A percentile compares a stretch with the other conserved stretches of the same genome.
Conservation (phyloP, 257 asterid genomes). For the Echium plantagineum region DNA sequence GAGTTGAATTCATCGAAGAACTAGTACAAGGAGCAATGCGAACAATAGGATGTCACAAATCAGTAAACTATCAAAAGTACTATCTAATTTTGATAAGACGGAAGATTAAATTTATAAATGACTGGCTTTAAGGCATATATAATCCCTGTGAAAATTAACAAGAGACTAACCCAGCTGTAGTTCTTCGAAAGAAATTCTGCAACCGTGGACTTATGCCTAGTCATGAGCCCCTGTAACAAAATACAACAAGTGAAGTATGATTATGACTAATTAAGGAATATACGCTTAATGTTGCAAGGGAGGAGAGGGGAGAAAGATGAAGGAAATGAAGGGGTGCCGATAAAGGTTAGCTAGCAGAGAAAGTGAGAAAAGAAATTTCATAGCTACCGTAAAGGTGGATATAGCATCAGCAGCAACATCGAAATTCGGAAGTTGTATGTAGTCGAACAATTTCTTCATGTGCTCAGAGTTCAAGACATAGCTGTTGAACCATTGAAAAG, state of each 20-base stretch:
- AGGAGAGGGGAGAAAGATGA: background rate
- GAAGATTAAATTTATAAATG: background rate
- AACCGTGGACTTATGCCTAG: constrained; percentile 87
- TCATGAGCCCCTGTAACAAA: constrained; percentile 62
- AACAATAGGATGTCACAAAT: constrained; percentile 3
- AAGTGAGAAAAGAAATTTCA: constrained; percentile 1
- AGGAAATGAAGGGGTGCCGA: background rate
- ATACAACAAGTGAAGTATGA: constrained; percentile 7
- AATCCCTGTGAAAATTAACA: background rate
- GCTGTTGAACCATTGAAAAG: constrained; percentile 19
- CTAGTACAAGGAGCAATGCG: constrained; percentile 25
- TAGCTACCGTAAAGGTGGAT: constrained; percentile 69
- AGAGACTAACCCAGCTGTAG: constrained; percentile 53
- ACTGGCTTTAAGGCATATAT: background rate
- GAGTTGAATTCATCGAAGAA: constrained; percentile 78
- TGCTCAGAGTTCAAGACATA: constrained; percentile 54
- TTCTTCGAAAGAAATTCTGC: constrained; percentile 63
- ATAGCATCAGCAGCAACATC: constrained; percentile 96
- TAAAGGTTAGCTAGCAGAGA: background rate
- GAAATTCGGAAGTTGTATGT: constrained; percentile 75
- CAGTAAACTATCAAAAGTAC: background rate
- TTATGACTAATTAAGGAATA: background rate
- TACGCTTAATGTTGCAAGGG: background rate
- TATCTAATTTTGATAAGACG: background rate
- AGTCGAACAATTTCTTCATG: constrained; percentile 57